Evolutionary conservation across 2,329 filamentous ascomycete genomes (phyloP), one percentile per base, ranked within the genome.

Genomic region (Neonectria punicea): DNA sequence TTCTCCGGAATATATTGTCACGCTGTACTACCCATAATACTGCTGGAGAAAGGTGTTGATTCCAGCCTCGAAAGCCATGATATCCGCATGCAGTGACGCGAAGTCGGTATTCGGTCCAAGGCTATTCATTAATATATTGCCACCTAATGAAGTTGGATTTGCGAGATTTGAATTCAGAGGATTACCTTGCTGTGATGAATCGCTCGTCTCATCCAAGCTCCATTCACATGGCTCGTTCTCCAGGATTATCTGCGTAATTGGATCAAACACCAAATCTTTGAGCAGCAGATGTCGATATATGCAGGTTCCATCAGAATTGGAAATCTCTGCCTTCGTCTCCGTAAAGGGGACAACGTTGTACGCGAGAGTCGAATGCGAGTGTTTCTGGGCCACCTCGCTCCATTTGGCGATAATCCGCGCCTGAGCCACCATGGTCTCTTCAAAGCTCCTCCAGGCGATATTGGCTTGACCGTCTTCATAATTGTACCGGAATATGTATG

Each of bases 201-300:
- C 47, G n/a, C 51, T 53, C 50, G 50, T 49, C 57, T 34, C 51
- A 60, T 34, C 51, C 56, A 46, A 61, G 34, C 30, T 43, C 53
- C 36, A 62, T 44, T 44, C 44, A 65, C 51, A 59, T 20, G 55
- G 13, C 58, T 67, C 61, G 34, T 55, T 62, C 58, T 67, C 65
- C 41, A 67, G 54, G 44, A 67, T 54, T 53, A 47, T 63, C 58
- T 60, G 65, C 47, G 65, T 67, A 49, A 67, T 61, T 58, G 58
- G 65, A 59, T 67, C 65, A 67, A 67, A 58, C 39, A 61, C 46
- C 51, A 67, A 56, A 34, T 65, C 53, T 46, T 67, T 65, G 58
- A 67, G 65, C 49, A 62, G 58, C 54, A 67, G 51, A 58, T 67
- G 51, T 51, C 34, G 58, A 61, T 58, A 67, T 58, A 67, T 63